Evolutionary conservation across 306 rosid genomes (phyloP), one percentile per base, ranked within the genome.

Genomic region (Citrullus colocynthis): DNA sequence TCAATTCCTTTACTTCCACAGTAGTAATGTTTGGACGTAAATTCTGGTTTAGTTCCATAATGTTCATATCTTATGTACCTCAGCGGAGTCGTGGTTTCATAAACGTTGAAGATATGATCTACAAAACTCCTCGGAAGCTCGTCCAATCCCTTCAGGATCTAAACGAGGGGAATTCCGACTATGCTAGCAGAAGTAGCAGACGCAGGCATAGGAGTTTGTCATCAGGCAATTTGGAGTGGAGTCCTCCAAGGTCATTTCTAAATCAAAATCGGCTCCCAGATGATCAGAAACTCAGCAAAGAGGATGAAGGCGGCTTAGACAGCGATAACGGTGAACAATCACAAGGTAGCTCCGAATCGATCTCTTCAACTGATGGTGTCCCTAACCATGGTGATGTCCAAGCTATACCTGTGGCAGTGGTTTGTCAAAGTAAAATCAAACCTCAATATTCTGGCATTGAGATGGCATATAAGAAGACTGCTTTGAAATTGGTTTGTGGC

Each of bases 131-230:
- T 2, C 86, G 91, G 76, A 89, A 88, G 87, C 93, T 88, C 69
- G 82, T 90, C 74, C 91, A 85, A 83, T 92, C 98, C 74, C 95
- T 89, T 76, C 96, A 90, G 84, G 92, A 90, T 77, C 82, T 79
- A 79, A 72, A 66, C 60, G 82, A 80, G n/a, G 83, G 24, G 17
- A 82, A 78, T 75, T 88, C 89, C 2, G 85, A 76, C 78, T 84
- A 66, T 78, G 88, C 86, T 49, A 84, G 77, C 84, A 86, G 81
- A 59, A 85, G 48, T 37, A 59, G 48, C 30, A 73, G 87, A 41
- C 41, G 44, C 74, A 84, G 85, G 72, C 44, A 76, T 78, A 88
- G 84, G 84, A 89, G 90, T 80, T 87, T 84, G 54, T 89, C 92
- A 44, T 82, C 89, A 13, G 80, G 81, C 61, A 83, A 88, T 37